A percentile compares a stretch with the other conserved stretches of the same genome.
Conservation (phyloP, 2,329 filamentous ascomycete species). For the Penicillium hordei region DNA sequence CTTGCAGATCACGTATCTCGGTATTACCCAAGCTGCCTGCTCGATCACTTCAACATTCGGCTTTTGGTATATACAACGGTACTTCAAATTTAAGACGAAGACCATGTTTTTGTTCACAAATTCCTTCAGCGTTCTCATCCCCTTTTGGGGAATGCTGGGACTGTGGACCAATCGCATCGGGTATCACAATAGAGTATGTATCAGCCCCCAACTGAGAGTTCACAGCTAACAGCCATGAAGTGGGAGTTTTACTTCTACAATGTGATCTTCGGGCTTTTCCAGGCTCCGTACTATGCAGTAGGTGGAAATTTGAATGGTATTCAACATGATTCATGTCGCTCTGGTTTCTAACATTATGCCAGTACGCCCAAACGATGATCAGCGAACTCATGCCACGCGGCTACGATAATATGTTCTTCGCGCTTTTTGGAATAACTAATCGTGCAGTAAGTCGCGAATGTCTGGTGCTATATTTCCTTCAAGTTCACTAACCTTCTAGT, state of each 20-base stretch:
- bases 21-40: constrained; percentile 40
- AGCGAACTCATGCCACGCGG: constrained; percentile 45
- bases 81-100: constrained; percentile 44
- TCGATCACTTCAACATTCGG: constrained; percentile 43
- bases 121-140: constrained; percentile 44
- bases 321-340: neutral
- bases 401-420: constrained; percentile 49
- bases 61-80: constrained; percentile 46
- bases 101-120: constrained; percentile 46
- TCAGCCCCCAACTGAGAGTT: neutral
- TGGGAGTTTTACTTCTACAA: constrained; percentile 49
- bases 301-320: neutral
- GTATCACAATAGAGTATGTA: constrained; percentile 39
- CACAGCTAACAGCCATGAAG: constrained; percentile 18
- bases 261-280: constrained; percentile 44
- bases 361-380: constrained; percentile 48
- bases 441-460: constrained; percentile 37
- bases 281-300: constrained; percentile 46
- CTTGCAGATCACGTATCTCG: constrained; percentile 44
- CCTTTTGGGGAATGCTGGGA: constrained; percentile 46
- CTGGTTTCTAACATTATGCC: neutral
- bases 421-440: constrained; percentile 47
- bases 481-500: constrained; percentile 27
- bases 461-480: neutral
- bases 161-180: constrained; percentile 42